Evolutionary conservation across 768 basidiomycete species (phyloP), one percentile per base, ranked within the genome.

Genomic region (Trametes cingulata): DNA sequence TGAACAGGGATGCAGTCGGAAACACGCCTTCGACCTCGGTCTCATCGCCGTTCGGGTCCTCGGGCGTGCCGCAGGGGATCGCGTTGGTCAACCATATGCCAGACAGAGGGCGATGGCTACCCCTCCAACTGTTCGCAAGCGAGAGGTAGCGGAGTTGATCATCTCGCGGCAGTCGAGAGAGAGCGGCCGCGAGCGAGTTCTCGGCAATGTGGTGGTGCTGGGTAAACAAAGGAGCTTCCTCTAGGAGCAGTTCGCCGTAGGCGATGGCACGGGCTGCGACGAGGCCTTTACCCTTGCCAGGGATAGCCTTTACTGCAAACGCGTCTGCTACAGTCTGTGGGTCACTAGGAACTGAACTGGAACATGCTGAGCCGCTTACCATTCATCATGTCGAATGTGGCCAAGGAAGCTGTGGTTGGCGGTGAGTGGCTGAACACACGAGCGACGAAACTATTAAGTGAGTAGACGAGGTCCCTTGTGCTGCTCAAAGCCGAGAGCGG

Each of bases 61-160:
- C 24, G 24, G 52, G 17, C 40, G 59, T 36, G 41, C 60, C 51
- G 48, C 60, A 72, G 15, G 66, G 67, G 29, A 70, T 15, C 6
- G 61, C 65, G 43, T 72, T 72, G 3, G 71, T 68, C 37, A 65
- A 50, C 49, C 61, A 69, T n/a, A 66, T 67, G 4, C 65, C 70
- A 0, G 60, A 12, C 1, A 56, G 60, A 6, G 68, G 66, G 9
- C 50, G 64, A 19, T 62, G 47, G 3, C 27, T 17, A 13, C 24
- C 43, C 20, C 51, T 55, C 45, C 50, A 56, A 22, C 59, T 27
- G 50, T 69, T 69, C 4, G 63, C 29, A 6, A 68, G 61, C 1
- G 61, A 45, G 40, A 68, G 62, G 52, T 47, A 69, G 9, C 51
- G 35, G 12, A 62, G 39, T 27, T 68, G 63, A 22, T 68, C 59